A percentile compares a stretch with the other conserved stretches of the same genome.
phyloP scores from a whole-genome alignment of 2,329 filamentous ascomycete genomes.

The Cladophialophora psammophila region DNA sequence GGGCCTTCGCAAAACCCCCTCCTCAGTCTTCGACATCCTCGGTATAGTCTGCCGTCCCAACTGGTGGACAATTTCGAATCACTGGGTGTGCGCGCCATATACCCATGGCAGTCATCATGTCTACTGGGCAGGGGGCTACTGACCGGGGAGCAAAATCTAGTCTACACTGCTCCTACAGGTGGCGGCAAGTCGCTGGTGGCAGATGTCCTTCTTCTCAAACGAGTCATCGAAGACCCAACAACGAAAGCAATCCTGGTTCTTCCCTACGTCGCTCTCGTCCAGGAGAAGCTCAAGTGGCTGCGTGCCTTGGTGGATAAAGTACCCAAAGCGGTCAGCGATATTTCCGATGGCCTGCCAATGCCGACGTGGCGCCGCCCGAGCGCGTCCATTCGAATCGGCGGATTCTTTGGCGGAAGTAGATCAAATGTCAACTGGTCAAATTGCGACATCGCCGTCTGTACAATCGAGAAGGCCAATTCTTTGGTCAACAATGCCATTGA shows the following conservation, averaged over 20 bases:
- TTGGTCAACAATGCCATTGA: conserved; percentile 77
- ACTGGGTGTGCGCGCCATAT: conserved; percentile 75
- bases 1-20: conserved; percentile 51
- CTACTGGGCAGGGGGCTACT: conserved; percentile 72
- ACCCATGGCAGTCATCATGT: conserved; percentile 81
- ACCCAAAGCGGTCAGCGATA: conserved; percentile 48
- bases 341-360: conserved; percentile 45
- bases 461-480: conserved; percentile 80
- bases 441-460: conserved; percentile 80
- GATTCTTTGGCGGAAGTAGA: conserved; percentile 78
- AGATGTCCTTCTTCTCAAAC: conserved; percentile 74
- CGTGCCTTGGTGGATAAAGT: conserved; percentile 70
- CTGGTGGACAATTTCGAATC: conserved; percentile 70
- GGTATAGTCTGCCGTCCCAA: conserved; percentile 67
- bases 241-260: conserved; percentile 76
- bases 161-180: conserved; percentile 81
- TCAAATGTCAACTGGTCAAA: conserved; percentile 72
- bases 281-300: conserved; percentile 80
- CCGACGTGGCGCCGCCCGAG: conserved; percentile 58
- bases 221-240: conserved; percentile 67
- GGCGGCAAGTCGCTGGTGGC: conserved; percentile 78
- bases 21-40: conserved; percentile 67
- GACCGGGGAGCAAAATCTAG: conserved; percentile 70
- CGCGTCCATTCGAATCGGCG: conserved; percentile 69
- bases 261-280: conserved; percentile 79